Conservation (phyloP, 1,284 basidiomycete species). For the Lentinus polychrous region DNA sequence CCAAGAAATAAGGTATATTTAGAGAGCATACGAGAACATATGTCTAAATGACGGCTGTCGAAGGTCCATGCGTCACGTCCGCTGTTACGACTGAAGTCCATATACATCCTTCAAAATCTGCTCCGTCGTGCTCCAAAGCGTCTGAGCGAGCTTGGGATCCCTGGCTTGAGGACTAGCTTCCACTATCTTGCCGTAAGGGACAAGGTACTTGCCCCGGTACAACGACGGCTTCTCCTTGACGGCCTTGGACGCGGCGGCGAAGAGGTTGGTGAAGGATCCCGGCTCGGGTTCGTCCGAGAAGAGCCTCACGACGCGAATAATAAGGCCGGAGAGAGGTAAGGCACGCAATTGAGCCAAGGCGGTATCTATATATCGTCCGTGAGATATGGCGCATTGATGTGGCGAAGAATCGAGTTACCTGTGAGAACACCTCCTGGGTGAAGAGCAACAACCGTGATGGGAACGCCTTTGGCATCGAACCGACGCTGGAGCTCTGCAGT, state of each 20-base stretch:
- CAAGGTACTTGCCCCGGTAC: constrained; percentile 37
- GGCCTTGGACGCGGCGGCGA: constrained; percentile 36
- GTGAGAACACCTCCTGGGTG: constrained; percentile 39
- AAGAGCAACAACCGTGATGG: constrained; percentile 27
- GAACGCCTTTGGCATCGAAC: constrained; percentile 20
- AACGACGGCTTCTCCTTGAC: constrained; percentile 24
- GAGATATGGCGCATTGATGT: not conserved
- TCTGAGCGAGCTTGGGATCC: constrained; percentile 31
- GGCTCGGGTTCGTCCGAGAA: constrained; percentile 4
- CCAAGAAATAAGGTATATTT: no score
- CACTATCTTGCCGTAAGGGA: constrained; percentile 27
- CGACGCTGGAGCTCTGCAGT: constrained; percentile 24
- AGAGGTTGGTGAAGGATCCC: constrained; percentile 32
- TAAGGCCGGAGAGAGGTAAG: not conserved
- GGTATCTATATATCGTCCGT: not conserved
- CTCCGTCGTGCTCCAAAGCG: constrained; percentile 34
- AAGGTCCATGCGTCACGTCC: no score
- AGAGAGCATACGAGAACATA: no score
- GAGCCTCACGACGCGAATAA: not conserved
- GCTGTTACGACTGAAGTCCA: no score
- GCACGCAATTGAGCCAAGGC: not conserved
- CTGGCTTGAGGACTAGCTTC: constrained; percentile 20
- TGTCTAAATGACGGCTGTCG: no score
- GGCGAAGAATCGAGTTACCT: constrained; percentile 16
- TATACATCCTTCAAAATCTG: no score